Conservation (phyloP, 2,329 filamentous ascomycete species). For the Verticillium longisporum region DNA sequence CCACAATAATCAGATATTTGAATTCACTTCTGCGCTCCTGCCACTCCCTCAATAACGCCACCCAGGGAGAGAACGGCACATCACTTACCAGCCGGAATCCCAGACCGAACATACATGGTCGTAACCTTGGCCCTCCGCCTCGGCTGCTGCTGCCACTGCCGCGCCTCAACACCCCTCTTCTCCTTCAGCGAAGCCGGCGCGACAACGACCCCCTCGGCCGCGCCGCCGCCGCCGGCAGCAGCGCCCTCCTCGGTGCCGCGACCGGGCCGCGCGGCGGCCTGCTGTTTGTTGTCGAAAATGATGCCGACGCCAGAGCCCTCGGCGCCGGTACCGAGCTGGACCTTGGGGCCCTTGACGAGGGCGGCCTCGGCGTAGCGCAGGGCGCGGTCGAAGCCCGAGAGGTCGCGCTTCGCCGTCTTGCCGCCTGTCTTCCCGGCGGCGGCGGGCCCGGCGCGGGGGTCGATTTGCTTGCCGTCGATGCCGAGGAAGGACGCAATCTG, state of each 20-base stretch:
- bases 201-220: not conserved
- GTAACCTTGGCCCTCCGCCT: constrained; percentile 34
- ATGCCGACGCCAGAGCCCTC: constrained; percentile 32
- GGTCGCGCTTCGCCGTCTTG: constrained; percentile 24
- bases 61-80: not conserved
- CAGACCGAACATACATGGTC: constrained; percentile 38
- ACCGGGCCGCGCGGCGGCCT: constrained; percentile 18
- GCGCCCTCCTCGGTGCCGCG: constrained; percentile 3
- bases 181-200: not conserved
- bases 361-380: constrained; percentile 30
- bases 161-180: constrained; percentile 5
- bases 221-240: constrained; percentile 1
- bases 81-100: constrained; percentile 34
- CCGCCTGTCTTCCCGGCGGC: constrained; percentile 7
- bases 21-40: not conserved
- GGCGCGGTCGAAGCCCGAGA: constrained; percentile 31
- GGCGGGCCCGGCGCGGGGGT: constrained; percentile 25
- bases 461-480: constrained; percentile 39
- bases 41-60: not conserved
- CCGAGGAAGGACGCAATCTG: constrained; percentile 37
- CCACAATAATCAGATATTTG: not conserved
- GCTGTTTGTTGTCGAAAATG: constrained; percentile 25
- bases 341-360: constrained; percentile 27
- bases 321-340: constrained; percentile 32
- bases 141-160: constrained; percentile 15